Percentiles rank a stretch among this genome's conserved stretches.
Evolutionary conservation across 2,329 filamentous ascomycete species (phyloP).

Genomic region (Cytospora piceicola): DNA sequence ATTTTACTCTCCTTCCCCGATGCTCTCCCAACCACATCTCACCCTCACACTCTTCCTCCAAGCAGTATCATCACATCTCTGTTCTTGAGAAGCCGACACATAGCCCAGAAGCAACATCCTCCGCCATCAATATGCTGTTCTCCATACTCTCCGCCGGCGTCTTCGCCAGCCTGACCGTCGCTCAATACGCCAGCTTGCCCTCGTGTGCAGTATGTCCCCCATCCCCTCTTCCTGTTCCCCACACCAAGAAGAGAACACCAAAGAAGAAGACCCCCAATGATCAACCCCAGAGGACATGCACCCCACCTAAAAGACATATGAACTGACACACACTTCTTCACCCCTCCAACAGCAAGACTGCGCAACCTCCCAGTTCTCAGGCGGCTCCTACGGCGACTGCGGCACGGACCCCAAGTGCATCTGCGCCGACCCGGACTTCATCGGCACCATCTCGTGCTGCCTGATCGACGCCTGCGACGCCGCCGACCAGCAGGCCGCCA

Average conservation of each 20-base stretch:
- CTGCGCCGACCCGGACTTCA: slow-evolving; percentile 46
- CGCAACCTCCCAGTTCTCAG: slow-evolving; percentile 37
- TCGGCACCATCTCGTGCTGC: slow-evolving; percentile 46
- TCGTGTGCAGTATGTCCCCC: slow-evolving; percentile 56
- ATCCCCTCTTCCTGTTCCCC: not conserved
- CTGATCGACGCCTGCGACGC: slow-evolving; percentile 38
- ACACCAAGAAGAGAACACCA: not conserved
- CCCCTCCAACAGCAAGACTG: slow-evolving; percentile 37
- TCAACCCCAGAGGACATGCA: too few relatives aligned
- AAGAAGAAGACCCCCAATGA: too few relatives aligned
- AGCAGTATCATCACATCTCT: not conserved
- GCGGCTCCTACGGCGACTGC: slow-evolving; percentile 41
- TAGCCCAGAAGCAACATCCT: not conserved
- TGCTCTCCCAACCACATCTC: not conserved
- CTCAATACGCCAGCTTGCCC: slow-evolving; percentile 54
- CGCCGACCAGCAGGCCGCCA: slow-evolving; percentile 38
- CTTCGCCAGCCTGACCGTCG: slow-evolving; percentile 56
- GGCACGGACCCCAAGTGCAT: slow-evolving; percentile 45
- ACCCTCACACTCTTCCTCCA: too few relatives aligned
- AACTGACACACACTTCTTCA: not conserved
- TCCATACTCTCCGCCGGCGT: slow-evolving; percentile 50
- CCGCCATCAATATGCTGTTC: slow-evolving; percentile 49
- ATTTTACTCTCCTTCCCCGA: not conserved
- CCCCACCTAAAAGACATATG: not conserved
- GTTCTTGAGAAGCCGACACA: too few relatives aligned